Evolutionary conservation across 2,329 filamentous ascomycete genomes (phyloP).

Genomic region (Talaromyces sp.): DNA sequence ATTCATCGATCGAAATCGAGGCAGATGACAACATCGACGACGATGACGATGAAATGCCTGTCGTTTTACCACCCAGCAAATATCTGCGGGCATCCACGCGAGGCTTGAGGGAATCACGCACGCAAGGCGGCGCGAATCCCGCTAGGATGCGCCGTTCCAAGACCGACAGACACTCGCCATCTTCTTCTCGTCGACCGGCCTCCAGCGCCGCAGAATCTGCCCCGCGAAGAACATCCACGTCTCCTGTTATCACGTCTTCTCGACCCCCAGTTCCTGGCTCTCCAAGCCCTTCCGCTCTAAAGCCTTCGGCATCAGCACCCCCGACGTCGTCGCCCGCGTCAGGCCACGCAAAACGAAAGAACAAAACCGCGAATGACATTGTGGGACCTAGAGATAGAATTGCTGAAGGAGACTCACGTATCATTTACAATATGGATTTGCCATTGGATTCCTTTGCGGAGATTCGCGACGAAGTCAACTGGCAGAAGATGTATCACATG

Average conservation of each 20-base stretch:
- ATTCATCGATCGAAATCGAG: not conserved
- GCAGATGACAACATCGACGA: slow-evolving; percentile 9
- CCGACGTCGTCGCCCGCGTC: not conserved
- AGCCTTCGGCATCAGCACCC: not conserved
- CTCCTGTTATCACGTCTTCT: slow-evolving; percentile 3
- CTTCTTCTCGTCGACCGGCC: slow-evolving; percentile 6
- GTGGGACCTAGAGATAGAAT: slow-evolving; percentile 52
- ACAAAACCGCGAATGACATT: slow-evolving; percentile 15
- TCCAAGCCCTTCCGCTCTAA: not conserved
- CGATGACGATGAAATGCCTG: not conserved
- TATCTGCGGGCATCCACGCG: slow-evolving; percentile 7
- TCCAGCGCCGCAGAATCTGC: not conserved
- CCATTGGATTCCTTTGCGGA: slow-evolving; percentile 58
- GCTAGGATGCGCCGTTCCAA: slow-evolving; percentile 6
- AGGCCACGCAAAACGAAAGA: slow-evolving; percentile 13
- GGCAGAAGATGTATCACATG: slow-evolving; percentile 90
- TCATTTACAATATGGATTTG: slow-evolving; percentile 67
- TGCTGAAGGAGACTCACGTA: slow-evolving; percentile 74
- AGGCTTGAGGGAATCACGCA: slow-evolving; percentile 1
- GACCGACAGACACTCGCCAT: slow-evolving; percentile 3
- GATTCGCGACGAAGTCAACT: slow-evolving; percentile 69
- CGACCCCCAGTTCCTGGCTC: not conserved
- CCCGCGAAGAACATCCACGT: slow-evolving; percentile 1
- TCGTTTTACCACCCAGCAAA: slow-evolving; percentile 7
- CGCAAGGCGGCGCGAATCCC: not conserved